Evolutionary conservation across 2,329 filamentous ascomycete species (phyloP).

Genomic region (Fusarium brachygibbosum): DNA sequence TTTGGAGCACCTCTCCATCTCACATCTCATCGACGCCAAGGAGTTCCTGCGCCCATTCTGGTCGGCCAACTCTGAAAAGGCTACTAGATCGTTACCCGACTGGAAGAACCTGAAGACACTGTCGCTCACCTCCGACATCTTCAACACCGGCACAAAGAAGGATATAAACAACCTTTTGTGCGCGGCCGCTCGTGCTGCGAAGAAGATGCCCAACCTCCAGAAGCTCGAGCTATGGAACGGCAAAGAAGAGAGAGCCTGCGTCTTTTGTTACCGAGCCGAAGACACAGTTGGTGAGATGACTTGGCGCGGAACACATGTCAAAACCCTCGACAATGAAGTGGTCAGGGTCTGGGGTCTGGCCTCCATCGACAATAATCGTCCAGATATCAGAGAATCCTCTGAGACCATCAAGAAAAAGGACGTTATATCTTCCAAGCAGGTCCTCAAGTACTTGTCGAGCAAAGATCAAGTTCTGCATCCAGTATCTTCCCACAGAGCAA

Average conservation of each 20-base stretch:
- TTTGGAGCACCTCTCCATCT: slow-evolving; percentile 19
- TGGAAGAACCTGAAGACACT: slow-evolving; percentile 13
- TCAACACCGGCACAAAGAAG: not conserved
- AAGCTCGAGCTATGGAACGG: slow-evolving; percentile 15
- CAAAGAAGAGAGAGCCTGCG: rapidly evolving
- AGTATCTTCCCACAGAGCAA: not conserved
- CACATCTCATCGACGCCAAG: slow-evolving; percentile 20
- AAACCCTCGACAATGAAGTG: not conserved
- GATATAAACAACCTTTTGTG: slow-evolving; percentile 2
- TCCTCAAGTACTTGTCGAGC: not conserved
- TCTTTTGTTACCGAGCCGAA: slow-evolving; percentile 13
- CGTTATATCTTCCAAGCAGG: not conserved
- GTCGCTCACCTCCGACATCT: not conserved
- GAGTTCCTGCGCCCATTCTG: slow-evolving; percentile 13
- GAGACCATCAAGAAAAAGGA: not conserved
- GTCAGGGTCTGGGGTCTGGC: slow-evolving; percentile 1
- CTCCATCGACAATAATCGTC: not conserved
- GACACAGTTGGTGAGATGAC: not conserved
- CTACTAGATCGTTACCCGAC: not conserved
- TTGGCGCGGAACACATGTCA: slow-evolving; percentile 5
- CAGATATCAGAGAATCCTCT: not conserved
- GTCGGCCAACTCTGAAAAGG: not conserved
- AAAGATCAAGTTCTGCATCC: not conserved
- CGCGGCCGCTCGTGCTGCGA: slow-evolving; percentile 1
- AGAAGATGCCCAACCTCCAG: slow-evolving; percentile 22